phyloP scores from a whole-genome alignment of 2,329 filamentous ascomycete genomes.

The Juglanconis oblonga region DNA sequence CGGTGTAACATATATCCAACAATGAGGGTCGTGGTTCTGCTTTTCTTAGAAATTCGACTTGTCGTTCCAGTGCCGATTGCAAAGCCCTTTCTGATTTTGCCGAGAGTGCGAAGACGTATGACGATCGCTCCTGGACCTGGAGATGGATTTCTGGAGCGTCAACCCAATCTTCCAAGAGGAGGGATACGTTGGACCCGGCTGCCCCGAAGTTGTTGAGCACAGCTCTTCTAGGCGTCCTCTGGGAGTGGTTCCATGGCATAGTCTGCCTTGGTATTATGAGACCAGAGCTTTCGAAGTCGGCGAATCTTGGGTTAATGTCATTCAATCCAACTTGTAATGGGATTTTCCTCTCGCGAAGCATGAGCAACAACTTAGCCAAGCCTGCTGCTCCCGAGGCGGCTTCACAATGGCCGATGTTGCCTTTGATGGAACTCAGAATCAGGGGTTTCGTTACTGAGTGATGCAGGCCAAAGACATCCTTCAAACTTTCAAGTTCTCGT shows the following conservation, averaged over 20 bases:
- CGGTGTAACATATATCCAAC: slow-evolving; percentile 40
- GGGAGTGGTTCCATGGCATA: slow-evolving; percentile 18
- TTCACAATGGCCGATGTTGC: slow-evolving; percentile 46
- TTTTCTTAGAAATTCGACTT: no score
- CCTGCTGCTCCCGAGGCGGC: slow-evolving; percentile 36
- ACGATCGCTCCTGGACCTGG: not conserved
- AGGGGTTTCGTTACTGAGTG: not conserved
- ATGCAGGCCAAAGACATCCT: slow-evolving; percentile 21
- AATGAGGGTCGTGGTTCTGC: slow-evolving; percentile 26
- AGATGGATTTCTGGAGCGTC: slow-evolving; percentile 42
- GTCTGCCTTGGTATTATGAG: slow-evolving; percentile 19
- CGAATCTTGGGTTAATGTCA: slow-evolving; percentile 37
- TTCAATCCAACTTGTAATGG: slow-evolving; percentile 47
- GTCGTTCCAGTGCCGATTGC: no score
- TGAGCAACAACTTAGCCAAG: slow-evolving; percentile 44
- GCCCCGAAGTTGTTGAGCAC: slow-evolving; percentile 50
- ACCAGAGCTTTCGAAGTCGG: slow-evolving; percentile 19
- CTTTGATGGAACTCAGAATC: not conserved
- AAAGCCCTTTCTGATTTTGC: slow-evolving; percentile 23
- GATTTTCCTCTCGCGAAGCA: slow-evolving; percentile 40
- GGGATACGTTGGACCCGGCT: slow-evolving; percentile 54
- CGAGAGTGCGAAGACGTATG: slow-evolving; percentile 38
- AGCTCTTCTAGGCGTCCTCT: not conserved
- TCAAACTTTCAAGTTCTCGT: slow-evolving; percentile 29
- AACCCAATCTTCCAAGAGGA: slow-evolving; percentile 28